These are phyloP conservation scores for Ophiocordyceps australis DNA, from an alignment of 2,329 filamentous ascomycete genomes.

Conservation along the genomic window DNA sequence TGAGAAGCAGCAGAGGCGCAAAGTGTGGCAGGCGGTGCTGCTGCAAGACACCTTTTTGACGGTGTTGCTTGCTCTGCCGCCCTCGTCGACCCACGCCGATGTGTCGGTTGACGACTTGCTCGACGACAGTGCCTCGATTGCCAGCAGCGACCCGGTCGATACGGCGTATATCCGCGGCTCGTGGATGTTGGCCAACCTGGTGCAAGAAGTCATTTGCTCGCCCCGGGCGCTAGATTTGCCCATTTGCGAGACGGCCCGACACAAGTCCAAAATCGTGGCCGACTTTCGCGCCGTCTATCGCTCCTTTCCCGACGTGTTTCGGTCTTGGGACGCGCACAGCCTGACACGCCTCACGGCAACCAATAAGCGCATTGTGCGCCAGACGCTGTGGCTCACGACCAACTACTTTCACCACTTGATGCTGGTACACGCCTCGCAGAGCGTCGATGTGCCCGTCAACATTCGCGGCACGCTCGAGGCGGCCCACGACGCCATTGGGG, in stretches of 20 bases:
- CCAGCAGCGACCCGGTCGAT: conserved; percentile 43
- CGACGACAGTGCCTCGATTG: conserved; percentile 40
- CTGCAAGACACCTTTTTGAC: conserved; percentile 71
- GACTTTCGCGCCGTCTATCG: conserved; percentile 55
- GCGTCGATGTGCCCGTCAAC: conserved; percentile 44
- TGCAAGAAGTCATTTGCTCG: conserved; percentile 59
- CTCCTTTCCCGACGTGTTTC: conserved; percentile 54
- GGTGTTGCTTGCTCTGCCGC: conserved; percentile 58
- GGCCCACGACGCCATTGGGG: conserved; percentile 53
- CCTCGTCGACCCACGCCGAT: conserved; percentile 63
- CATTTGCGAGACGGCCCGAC: conserved; percentile 47
- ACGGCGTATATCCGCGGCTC: conserved; percentile 57
- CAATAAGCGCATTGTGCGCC: conserved; percentile 50
- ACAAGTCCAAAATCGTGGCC: conserved; percentile 51
- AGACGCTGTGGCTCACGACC: conserved; percentile 62
- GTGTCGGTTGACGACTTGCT: conserved; percentile 56
- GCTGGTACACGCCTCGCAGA: conserved; percentile 57
- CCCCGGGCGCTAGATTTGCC: conserved; percentile 57
- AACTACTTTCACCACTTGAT: conserved; percentile 75
- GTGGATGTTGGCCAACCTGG: conserved; percentile 63
- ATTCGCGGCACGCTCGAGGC: conserved; percentile 54
- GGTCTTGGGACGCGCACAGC: conserved; percentile 44
- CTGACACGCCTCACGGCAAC: conserved; percentile 36
- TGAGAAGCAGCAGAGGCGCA: conserved; percentile 63
- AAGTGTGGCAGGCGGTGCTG: conserved; percentile 67